Conservation (phyloP, 306 rosid genomes). For the Nissolia schottii region DNA sequence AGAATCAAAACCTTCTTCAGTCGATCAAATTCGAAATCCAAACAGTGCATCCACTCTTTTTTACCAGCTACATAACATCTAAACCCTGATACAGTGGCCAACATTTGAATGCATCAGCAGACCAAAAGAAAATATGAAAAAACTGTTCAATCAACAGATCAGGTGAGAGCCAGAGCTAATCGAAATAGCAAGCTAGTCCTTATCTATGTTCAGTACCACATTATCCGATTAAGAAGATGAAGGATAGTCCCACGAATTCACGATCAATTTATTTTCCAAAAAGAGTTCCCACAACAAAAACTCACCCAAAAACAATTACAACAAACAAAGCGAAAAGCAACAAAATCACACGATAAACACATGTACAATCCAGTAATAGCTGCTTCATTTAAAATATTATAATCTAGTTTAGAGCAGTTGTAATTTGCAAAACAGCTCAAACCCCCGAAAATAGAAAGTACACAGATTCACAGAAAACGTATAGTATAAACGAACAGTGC, state of each 20-base stretch:
- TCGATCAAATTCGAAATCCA: background rate
- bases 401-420: slow-evolving; percentile 1
- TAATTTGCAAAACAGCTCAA: background rate
- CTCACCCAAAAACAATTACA: background rate
- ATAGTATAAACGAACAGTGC: background rate
- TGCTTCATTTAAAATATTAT: background rate
- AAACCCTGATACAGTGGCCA: slow-evolving; percentile 31
- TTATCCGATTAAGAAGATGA: background rate
- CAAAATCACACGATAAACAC: background rate
- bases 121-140: slow-evolving; percentile 8
- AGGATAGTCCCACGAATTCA: background rate
- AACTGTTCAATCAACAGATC: slow-evolving; percentile 19
- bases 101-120: slow-evolving; percentile 17
- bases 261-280: background rate
- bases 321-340: background rate
- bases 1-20: slow-evolving; percentile 18
- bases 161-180: slow-evolving; percentile 16
- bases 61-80: slow-evolving; percentile 9
- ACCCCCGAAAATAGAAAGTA: background rate
- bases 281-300: background rate
- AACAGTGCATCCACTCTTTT: background rate
- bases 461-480: background rate
- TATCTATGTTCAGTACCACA: background rate
- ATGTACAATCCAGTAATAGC: background rate
- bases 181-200: slow-evolving; percentile 1